These are phyloP conservation scores for Rhododendron kiyosumense DNA, from an alignment of 148 eudicot species.

Conservation along the genomic window DNA sequence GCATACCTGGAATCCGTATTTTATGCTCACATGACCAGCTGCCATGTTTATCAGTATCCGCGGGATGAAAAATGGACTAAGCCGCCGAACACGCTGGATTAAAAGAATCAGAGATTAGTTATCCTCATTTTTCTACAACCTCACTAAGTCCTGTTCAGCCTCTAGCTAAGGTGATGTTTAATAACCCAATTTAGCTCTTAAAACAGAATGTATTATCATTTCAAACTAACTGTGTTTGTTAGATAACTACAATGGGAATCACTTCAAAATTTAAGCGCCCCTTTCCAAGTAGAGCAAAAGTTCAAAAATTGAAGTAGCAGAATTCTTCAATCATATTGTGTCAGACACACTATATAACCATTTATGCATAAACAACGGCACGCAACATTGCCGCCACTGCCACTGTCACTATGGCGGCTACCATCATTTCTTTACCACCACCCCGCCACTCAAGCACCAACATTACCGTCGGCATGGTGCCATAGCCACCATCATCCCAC, in stretches of 20 bases:
- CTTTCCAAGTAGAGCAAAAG: not conserved
- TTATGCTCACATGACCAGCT: conserved; percentile 98
- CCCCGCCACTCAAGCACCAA: not conserved
- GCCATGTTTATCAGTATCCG: conserved; percentile 97
- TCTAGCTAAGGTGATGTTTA: not conserved
- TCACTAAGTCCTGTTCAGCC: not conserved
- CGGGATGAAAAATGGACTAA: conserved; percentile 92
- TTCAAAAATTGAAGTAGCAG: not conserved
- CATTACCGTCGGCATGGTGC: not conserved
- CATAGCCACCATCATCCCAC: not conserved
- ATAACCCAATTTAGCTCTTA: not conserved
- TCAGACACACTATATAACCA: not conserved
- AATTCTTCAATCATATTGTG: not conserved
- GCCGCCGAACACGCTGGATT: conserved; percentile 75
- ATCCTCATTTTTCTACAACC: not conserved
- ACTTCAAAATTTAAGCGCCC: not conserved
- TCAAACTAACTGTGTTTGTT: not conserved
- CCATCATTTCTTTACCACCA: not conserved
- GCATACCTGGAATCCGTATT: conserved; percentile 90
- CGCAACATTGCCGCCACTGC: not conserved
- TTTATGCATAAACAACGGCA: not conserved
- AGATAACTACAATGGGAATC: not conserved
- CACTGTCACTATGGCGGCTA: not conserved
- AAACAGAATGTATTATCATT: not conserved
- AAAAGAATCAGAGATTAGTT: not conserved